Evolutionary conservation across 768 basidiomycete species (phyloP), one percentile per base, ranked within the genome.

Genomic region (Macrolepiota dolichaula): DNA sequence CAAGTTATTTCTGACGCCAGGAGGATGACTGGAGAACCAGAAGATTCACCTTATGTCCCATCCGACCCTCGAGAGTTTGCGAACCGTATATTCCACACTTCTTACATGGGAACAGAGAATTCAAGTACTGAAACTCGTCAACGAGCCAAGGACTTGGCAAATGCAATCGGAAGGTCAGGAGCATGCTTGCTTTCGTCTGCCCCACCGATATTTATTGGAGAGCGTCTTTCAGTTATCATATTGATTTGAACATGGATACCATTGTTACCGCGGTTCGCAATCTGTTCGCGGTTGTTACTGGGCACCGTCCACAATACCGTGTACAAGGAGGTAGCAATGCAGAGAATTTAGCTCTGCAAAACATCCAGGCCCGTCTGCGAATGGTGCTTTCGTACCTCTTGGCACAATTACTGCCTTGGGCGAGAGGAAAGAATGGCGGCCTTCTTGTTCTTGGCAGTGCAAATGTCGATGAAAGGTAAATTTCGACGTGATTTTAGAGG

Each of bases 51-150:
- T 1, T 98, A 98, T 70, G 68, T 94, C 27, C 96, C 97, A 1
- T 81, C 84, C 0, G 95, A 99, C 71, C 86, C 96, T 0, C 84
- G 81, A 50, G 97, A 98, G 70, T 94, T 98, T 67, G 85, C 86
- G 27, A 80, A 78, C 56, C 81, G 94, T 25, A 88, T 98, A 57
- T 96, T 99, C 78, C 96, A 98, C 72, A 96, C 96, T 0, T 97
- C 94, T 73, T 99, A 96, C 74, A 98, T 99, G 97, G 96, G 96
- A 4, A 99, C 97, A 0, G 92, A 95, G 72, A 96, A 98, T 71
- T 98, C 96, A 6, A 93, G 89, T 62, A 72, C 72, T 0, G 97
- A 97, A 67, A 98, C 97, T 6, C 79, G 94, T 11, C 76, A 80
- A 63, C 80, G 97, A 36, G 97, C 97, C 1, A 96, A 92, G 71